Conservation (phyloP, 768 basidiomycete species). For the Mycena galericulata region DNA sequence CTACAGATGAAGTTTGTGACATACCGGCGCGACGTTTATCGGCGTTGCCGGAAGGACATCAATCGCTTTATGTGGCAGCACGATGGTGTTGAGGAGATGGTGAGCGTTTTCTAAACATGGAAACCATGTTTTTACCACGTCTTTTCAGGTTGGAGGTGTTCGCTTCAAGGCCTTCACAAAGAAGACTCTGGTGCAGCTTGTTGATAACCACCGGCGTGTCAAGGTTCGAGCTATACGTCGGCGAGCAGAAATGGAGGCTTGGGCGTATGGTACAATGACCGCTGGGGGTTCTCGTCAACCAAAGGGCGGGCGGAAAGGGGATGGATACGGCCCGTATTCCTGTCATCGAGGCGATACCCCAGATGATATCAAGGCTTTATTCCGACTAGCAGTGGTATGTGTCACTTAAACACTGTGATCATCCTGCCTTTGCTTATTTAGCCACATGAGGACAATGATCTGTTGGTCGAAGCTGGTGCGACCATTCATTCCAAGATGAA, state of each 20-base stretch:
- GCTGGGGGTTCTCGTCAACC: not conserved
- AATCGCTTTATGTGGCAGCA: not conserved
- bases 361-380: slow-evolving; percentile 6
- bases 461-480: not conserved
- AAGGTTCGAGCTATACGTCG: not conserved
- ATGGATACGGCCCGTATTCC: not conserved
- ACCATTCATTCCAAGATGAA: not conserved
- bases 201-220: not conserved
- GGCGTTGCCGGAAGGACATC: not conserved
- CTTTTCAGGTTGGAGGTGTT: not conserved
- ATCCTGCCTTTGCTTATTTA: not conserved
- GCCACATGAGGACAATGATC: not conserved
- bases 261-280: slow-evolving; percentile 7
- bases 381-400: slow-evolving; percentile 7
- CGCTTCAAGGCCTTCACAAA: not conserved
- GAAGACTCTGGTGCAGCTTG: not conserved
- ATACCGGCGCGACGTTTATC: not conserved
- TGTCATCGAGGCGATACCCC: not conserved
- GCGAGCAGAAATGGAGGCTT: not conserved
- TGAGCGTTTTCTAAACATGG: not conserved
- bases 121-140: too few relatives aligned
- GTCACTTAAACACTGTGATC: too few relatives aligned
- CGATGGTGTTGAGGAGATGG: not conserved
- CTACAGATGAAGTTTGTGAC: not conserved
- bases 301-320: not conserved